Evolutionary conservation across 2,329 filamentous ascomycete genomes (phyloP), one percentile per base, ranked within the genome.

Genomic region (Cladophialophora carrionii): DNA sequence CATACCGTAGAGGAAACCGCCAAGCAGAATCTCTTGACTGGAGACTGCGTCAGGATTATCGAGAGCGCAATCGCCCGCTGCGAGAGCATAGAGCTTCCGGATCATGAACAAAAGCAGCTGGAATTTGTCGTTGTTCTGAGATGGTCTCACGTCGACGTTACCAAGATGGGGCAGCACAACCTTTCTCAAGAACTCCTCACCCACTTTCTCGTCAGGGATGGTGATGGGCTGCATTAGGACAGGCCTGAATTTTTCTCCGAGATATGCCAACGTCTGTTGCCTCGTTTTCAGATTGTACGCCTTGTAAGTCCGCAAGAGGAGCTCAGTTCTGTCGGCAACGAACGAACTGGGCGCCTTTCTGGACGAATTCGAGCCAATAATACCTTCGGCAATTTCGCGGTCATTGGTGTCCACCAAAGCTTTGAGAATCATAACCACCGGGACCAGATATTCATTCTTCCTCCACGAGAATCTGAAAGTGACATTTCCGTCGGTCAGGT

Each of bases 401-500:
- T 99, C 95, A 75, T 96, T 99, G 17, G 95, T 99, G 77, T 99
- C 94, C 1, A 95, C 86, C 57, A 99, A 82, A 1, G 95, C 94
- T 81, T 98, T 99, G 70, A 99, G 80, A 37, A 99, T 88, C 94
- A 99, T 98, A 85, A 97, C 88, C 67, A 92, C 90, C 0, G 95
- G 95, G 2, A 99, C 86, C n/a, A 99, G 86, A 74, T 92, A 99
- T 78, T 99, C 95, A 72, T 92, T 92, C 80, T 99, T 99, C 71
- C 93, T 86, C 94, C 94, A 99, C 6, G 94, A 97, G 78, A 99
- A 99, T 63, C 95, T 86, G 79, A 99, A 96, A 0, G 92, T 98
- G 73, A 98, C 88, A 77, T 97, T 98, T 70, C 95, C 95, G 76
- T 99, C 95, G 72, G 85, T 92, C 63, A 99, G 85, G 77, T 98